These are phyloP conservation scores for Nymphaea colorata DNA, from an alignment of 164 flowering plant genomes.

Conservation along the genomic window DNA sequence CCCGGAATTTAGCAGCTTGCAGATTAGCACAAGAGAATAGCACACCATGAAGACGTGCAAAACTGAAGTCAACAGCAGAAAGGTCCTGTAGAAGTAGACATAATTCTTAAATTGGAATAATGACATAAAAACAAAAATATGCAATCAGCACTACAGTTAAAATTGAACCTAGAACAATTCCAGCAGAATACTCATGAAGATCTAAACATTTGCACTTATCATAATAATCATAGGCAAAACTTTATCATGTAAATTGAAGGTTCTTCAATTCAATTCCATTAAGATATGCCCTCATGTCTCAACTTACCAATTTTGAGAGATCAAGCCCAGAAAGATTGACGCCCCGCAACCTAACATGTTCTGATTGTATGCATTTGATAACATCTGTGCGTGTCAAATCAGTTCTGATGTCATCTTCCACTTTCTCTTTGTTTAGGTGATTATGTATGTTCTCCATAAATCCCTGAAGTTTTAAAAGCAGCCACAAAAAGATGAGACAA, in stretches of 20 bases:
- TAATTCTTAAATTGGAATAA: background rate
- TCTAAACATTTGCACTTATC: too few species aligned
- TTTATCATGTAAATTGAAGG: too few species aligned
- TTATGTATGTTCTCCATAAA: slow-evolving; percentile 46
- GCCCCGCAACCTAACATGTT: slow-evolving; percentile 76
- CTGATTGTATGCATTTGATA: slow-evolving; percentile 88
- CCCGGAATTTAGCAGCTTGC: slow-evolving; percentile 83
- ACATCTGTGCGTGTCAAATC: slow-evolving; percentile 85
- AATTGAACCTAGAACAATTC: too few species aligned
- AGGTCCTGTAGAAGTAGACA: slow-evolving; percentile 51
- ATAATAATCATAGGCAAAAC: too few species aligned
- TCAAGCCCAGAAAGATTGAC: slow-evolving; percentile 90
- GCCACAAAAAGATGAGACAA: too few species aligned
- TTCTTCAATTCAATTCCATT: too few species aligned
- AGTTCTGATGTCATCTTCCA: slow-evolving; percentile 42
- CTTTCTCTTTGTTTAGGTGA: slow-evolving; percentile 38
- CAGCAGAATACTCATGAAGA: too few species aligned
- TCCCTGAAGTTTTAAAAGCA: slow-evolving; percentile 33
- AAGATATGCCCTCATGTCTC: too few species aligned
- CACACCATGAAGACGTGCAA: slow-evolving; percentile 59
- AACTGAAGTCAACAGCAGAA: slow-evolving; percentile 85
- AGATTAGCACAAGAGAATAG: slow-evolving; percentile 91
- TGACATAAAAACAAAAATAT: background rate
- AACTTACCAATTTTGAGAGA: slow-evolving; percentile 77
- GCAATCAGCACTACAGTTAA: too few species aligned